Conservation (phyloP, 805 yeast species). For the Metschnikowia santaceciliae region DNA sequence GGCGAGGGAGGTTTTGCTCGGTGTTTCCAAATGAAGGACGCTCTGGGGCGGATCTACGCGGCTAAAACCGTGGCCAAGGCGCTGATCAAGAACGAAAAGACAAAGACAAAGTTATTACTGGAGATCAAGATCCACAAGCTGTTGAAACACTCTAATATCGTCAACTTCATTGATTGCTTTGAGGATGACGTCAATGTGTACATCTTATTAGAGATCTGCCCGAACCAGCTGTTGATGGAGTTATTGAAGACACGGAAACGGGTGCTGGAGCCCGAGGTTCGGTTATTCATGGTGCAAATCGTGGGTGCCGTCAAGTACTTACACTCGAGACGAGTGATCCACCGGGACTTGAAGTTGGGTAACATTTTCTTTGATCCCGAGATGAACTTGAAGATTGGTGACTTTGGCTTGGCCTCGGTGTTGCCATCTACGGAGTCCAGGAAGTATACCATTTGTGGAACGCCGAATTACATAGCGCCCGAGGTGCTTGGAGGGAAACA, state of each 20-base stretch:
- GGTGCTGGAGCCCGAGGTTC: constrained; percentile 88
- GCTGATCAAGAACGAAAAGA: constrained; percentile 85
- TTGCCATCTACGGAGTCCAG: constrained; percentile 64
- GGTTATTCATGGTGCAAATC: constrained; percentile 85
- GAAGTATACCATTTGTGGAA: constrained; percentile 94
- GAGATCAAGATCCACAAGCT: constrained; percentile 94
- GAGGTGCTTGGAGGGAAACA: constrained; percentile 88
- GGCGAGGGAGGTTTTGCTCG: constrained; percentile 99
- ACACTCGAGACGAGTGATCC: constrained; percentile 89
- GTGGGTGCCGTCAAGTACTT: constrained; percentile 91
- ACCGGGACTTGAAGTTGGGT: constrained; percentile 93
- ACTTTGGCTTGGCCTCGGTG: constrained; percentile 97
- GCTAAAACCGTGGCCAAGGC: constrained; percentile 98
- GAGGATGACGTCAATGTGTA: constrained; percentile 95
- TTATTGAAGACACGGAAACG: constrained; percentile 77
- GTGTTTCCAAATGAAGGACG: constrained; percentile 94
- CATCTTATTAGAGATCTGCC: constrained; percentile 89
- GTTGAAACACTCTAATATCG: constrained; percentile 84
- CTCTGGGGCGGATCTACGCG: constrained; percentile 81
- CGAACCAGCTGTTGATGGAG: constrained; percentile 92
- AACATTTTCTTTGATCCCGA: constrained; percentile 91
- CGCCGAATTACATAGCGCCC: constrained; percentile 98
- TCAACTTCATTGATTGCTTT: constrained; percentile 91
- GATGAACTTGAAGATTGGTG: constrained; percentile 95
- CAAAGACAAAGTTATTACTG: constrained; percentile 77